Evolutionary conservation across 305 asterid genomes (phyloP).

Genomic region (Fraxinus sp.): DNA sequence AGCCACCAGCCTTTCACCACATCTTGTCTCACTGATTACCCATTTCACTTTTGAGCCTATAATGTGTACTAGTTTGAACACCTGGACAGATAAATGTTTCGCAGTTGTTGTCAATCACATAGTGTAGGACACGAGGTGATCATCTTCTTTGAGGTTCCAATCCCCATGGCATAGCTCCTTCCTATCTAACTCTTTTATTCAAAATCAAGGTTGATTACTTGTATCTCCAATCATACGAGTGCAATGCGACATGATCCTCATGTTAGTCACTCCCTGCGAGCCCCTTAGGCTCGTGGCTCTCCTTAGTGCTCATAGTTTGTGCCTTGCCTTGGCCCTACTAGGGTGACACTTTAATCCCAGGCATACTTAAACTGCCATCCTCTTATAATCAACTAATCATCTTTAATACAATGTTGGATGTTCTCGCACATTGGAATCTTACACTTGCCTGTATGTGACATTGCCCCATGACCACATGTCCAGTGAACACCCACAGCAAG

Average conservation of each 20-base stretch:
- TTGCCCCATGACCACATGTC: background rate
- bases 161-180: background rate
- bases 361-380: background rate
- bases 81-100: background rate
- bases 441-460: background rate
- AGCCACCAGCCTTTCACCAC: background rate
- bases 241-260: background rate
- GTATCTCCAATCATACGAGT: background rate
- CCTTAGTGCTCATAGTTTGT: background rate
- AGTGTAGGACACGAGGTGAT: background rate
- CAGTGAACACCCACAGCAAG: background rate
- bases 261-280: background rate
- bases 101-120: background rate
- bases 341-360: background rate
- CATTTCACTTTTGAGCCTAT: background rate
- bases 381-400: background rate
- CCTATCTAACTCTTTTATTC: no score
- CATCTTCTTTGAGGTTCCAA: background rate
- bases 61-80: background rate
- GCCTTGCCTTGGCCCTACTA: background rate
- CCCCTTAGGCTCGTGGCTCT: background rate
- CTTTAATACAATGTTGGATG: background rate
- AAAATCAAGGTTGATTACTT: background rate
- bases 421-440: background rate
- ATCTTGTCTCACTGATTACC: background rate